Conservation (phyloP, 2,329 filamentous ascomycete genomes). For the Davidsoniella neocaledoniae region DNA sequence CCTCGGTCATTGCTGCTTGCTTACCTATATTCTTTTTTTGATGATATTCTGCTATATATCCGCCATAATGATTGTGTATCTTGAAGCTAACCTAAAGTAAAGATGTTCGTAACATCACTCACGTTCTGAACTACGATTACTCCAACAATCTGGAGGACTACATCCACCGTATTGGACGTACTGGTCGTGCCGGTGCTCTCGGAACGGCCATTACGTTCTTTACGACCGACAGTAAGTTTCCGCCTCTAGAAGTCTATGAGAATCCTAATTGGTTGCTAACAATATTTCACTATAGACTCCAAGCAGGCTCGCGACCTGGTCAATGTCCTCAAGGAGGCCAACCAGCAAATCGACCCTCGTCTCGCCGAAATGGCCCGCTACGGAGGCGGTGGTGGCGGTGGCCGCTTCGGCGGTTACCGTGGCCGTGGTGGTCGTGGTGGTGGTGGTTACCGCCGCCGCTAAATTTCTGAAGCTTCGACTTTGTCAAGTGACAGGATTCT, state of each 20-base stretch:
- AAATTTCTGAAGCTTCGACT: constrained; percentile 14
- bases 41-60: not conserved
- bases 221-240: constrained; percentile 92
- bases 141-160: constrained; percentile 99
- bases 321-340: constrained; percentile 80
- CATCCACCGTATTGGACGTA: constrained; percentile 91
- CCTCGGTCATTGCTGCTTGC: constrained; percentile 45
- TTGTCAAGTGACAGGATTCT: not conserved
- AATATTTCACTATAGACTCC: constrained; percentile 39
- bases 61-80: constrained; percentile 25
- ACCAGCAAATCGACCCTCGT: constrained; percentile 94
- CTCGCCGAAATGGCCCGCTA: constrained; percentile 93
- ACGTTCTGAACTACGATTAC: constrained; percentile 99
- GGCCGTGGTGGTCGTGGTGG: constrained; percentile 35
- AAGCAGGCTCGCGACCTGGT: constrained; percentile 97
- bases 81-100: constrained; percentile 28
- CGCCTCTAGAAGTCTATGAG: not conserved
- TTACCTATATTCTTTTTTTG: constrained; percentile 38
- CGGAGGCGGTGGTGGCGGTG: constrained; percentile 67
- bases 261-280: constrained; percentile 20
- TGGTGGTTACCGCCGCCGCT: constrained; percentile 28
- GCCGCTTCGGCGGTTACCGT: constrained; percentile 57
- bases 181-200: constrained; percentile 81
- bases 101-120: constrained; percentile 99
- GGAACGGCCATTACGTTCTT: constrained; percentile 98